phyloP scores from a whole-genome alignment of 2,329 filamentous ascomycete genomes.

The Sphaerulina populicola region DNA sequence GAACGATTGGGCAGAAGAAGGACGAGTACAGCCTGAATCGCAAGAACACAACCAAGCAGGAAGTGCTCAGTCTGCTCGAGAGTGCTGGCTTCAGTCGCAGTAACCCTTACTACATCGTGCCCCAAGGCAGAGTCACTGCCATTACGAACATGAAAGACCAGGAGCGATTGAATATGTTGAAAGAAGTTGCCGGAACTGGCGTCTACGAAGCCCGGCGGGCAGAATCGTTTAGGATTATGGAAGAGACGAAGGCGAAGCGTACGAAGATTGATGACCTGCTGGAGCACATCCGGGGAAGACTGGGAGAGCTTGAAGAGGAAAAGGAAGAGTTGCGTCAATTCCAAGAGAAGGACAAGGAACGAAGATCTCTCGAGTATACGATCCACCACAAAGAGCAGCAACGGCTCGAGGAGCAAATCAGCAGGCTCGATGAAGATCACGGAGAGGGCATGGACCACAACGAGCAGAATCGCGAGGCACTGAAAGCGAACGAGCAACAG shows the following conservation, averaged over 20 bases:
- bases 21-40: conserved; percentile 97
- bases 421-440: conserved; percentile 72
- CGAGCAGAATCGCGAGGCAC: conserved; percentile 39
- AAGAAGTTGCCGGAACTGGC: conserved; percentile 96
- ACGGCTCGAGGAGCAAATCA: conserved; percentile 66
- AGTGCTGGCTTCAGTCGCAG: conserved; percentile 93
- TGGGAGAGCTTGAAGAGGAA: conserved; percentile 87
- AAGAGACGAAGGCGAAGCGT: conserved; percentile 89
- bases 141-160: conserved; percentile 98
- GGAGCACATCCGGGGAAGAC: conserved; percentile 80
- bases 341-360: conserved; percentile 89
- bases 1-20: conserved; percentile 95
- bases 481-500: conserved; percentile 66
- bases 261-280: conserved; percentile 89
- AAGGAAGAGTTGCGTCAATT: conserved; percentile 91
- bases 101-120: conserved; percentile 98
- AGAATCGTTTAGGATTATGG: conserved; percentile 94
- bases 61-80: conserved; percentile 91
- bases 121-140: conserved; percentile 89
- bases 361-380: conserved; percentile 86
- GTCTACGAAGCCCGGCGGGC: conserved; percentile 88
- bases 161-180: conserved; percentile 78
- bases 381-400: conserved; percentile 85
- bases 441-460: conserved; percentile 64
- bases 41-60: conserved; percentile 88